These are phyloP conservation scores for Endocalyx cinctus DNA, from an alignment of 2,329 filamentous ascomycete species.

Conservation along the genomic window DNA sequence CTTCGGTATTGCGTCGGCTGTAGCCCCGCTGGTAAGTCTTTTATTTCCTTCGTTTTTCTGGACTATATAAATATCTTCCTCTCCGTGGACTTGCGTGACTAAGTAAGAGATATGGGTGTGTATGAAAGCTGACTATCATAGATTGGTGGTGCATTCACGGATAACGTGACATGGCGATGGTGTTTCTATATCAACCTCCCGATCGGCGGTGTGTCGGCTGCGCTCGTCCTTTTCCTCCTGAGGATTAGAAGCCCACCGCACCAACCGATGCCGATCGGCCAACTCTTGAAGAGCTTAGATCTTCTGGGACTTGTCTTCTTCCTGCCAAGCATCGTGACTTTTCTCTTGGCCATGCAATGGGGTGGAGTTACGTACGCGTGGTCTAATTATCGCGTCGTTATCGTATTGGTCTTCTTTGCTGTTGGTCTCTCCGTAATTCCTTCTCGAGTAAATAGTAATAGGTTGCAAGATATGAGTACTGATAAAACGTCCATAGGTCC, in stretches of 20 bases:
- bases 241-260: constrained; percentile 1
- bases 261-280: neutral
- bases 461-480: too few relatives aligned
- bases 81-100: too few relatives aligned
- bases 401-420: constrained; percentile 15
- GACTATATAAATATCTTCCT: too few relatives aligned
- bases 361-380: constrained; percentile 8
- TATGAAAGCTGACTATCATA: too few relatives aligned
- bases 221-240: constrained; percentile 3
- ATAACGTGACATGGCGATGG: constrained; percentile 14
- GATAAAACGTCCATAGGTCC: too few relatives aligned
- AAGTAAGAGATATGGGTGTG: too few relatives aligned
- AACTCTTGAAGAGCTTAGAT: constrained; percentile 6
- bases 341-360: constrained; percentile 14
- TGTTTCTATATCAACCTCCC: constrained; percentile 18
- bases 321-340: constrained; percentile 6
- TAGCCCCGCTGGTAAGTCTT: constrained; percentile 10
- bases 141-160: constrained; percentile 13
- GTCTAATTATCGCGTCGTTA: too few relatives aligned
- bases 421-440: constrained; percentile 6
- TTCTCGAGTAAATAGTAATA: too few relatives aligned
- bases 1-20: constrained; percentile 11
- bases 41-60: too few relatives aligned
- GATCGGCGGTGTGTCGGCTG: constrained; percentile 8
- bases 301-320: constrained; percentile 6